Evolutionary conservation across 1,284 basidiomycete genomes (phyloP), one percentile per base, ranked within the genome.

Genomic region (Ceratobasidium papillatum): DNA sequence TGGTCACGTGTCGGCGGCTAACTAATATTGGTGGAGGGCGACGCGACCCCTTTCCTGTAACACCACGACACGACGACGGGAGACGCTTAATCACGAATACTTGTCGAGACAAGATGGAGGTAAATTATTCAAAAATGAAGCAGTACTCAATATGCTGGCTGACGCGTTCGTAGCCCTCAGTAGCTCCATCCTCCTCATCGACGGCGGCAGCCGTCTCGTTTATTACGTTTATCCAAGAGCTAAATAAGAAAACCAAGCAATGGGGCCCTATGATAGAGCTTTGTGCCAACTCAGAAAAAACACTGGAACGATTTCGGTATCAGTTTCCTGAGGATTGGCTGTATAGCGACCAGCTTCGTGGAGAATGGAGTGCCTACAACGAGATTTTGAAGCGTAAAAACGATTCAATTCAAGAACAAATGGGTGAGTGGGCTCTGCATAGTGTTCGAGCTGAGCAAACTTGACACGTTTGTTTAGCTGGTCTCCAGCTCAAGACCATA

Each of bases 311-410:
- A 69, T 98, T 99, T 82, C 87, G 98, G 82, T 99, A 95, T 85
- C 94, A 96, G 80, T 99, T 99, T 81, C 92, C 95, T 0, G 90
- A 93, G 62, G 97, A 99, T 81, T 99, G 98, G 98, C 89, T 99
- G 0, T 98, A 99, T 82, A 95, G 95, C 79, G 98, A 99, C 82
- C 97, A 99, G 82, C 89, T 99, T 61, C 89, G 95, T 78, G 95
- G 96, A 62, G 98, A 99, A 84, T 99, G 96, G 96, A 95, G 94
- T 80, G 96, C 97, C 25, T 98, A 98, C 85, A 96, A 96, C 77
- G 97, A 99, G 84, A 98, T 99, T 76, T 86, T 99, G 81, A 96
- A 95, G 84, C 88, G 97, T 80, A 99, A 99, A 90, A 98, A 96
- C 79, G 95, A 97, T 80, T 94, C 94, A 32, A 99, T 99, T 80